These are phyloP conservation scores for Salisapilia sapeloensis DNA, from an alignment of 352 stramenopile species.

Conservation along the genomic window DNA sequence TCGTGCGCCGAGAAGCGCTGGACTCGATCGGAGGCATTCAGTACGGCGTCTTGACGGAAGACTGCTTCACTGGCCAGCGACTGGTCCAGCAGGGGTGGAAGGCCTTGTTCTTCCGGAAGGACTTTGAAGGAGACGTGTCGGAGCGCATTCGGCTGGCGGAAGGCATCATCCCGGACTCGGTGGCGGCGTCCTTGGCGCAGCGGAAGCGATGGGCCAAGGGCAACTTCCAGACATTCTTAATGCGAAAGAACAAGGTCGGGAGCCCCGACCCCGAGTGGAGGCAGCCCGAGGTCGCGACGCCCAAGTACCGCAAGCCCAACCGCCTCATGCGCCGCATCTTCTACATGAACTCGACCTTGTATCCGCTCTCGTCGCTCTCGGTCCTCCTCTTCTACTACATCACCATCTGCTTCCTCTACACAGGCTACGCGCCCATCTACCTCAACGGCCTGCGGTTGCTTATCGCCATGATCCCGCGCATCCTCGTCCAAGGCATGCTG, in stretches of 20 bases:
- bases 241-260: slow-evolving; percentile 78
- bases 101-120: slow-evolving; percentile 74
- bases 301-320: slow-evolving; percentile 66
- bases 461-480: slow-evolving; percentile 45
- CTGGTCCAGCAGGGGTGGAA: slow-evolving; percentile 75
- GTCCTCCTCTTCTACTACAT: slow-evolving; percentile 76
- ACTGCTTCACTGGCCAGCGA: slow-evolving; percentile 63
- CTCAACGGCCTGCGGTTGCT: slow-evolving; percentile 52
- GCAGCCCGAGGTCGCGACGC: slow-evolving; percentile 40
- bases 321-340: slow-evolving; percentile 75
- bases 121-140: slow-evolving; percentile 60
- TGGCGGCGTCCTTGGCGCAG: slow-evolving; percentile 55
- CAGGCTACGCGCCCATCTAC: slow-evolving; percentile 68
- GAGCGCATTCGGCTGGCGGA: slow-evolving; percentile 68
- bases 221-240: slow-evolving; percentile 69
- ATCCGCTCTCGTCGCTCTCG: slow-evolving; percentile 56
- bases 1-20: slow-evolving; percentile 67
- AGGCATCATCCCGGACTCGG: slow-evolving; percentile 63
- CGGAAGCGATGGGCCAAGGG: slow-evolving; percentile 74
- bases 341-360: slow-evolving; percentile 72
- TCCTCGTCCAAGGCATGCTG: slow-evolving; percentile 57
- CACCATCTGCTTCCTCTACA: slow-evolving; percentile 77
- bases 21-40: slow-evolving; percentile 76
- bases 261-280: slow-evolving; percentile 70
- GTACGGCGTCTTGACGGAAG: slow-evolving; percentile 72